Evolutionary conservation across 345 rosid genomes (phyloP).

Genomic region (Hibiscus trionum): DNA sequence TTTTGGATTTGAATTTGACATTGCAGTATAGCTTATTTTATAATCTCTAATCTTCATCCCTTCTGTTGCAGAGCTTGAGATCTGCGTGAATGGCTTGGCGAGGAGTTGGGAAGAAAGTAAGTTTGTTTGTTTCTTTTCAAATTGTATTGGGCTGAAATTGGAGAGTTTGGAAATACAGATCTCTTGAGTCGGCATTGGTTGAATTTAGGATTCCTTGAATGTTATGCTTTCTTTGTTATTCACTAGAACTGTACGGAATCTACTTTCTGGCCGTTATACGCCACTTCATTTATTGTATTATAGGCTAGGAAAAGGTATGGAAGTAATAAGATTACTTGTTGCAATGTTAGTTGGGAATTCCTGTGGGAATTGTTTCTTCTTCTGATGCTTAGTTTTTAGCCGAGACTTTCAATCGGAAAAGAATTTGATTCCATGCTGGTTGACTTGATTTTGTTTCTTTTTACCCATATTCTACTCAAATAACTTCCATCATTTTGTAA

Average conservation of each 20-base stretch:
- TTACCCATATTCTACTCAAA: not conserved
- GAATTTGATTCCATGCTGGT: not conserved
- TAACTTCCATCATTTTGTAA: not conserved
- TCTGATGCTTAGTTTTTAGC: not conserved
- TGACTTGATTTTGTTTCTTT: too few species aligned
- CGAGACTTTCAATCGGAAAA: not conserved
- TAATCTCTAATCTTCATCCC: not conserved
- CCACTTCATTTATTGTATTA: not conserved
- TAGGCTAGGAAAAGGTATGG: not conserved
- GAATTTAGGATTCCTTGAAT: not conserved
- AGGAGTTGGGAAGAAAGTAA: slow-evolving; percentile 38
- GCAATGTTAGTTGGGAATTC: not conserved
- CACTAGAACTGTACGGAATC: not conserved
- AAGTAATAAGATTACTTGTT: not conserved
- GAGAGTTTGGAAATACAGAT: not conserved
- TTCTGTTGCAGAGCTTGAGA: slow-evolving; percentile 19
- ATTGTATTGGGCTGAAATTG: not conserved
- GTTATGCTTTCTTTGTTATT: not conserved
- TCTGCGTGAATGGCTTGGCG: slow-evolving; percentile 53
- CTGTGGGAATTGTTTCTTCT: not conserved
- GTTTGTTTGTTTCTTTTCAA: not conserved
- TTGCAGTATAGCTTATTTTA: too few species aligned
- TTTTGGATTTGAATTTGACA: too few species aligned
- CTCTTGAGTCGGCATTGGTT: not conserved
- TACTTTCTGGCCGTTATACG: not conserved